Evolutionary conservation across 176 grass and related monocot species (phyloP).

Genomic region (Eleusine coracana): DNA sequence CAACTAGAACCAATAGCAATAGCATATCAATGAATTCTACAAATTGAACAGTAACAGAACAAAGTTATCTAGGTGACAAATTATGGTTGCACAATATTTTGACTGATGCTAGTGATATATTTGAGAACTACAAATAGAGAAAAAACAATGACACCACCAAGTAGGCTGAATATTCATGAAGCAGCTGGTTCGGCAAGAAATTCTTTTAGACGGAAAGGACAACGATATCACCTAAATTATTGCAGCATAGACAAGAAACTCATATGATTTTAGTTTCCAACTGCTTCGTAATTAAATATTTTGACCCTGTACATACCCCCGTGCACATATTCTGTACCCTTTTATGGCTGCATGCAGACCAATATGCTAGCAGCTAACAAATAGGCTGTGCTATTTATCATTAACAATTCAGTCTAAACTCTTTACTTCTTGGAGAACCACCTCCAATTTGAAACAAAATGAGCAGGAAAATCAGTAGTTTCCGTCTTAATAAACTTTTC

Average conservation of each 20-base stretch:
- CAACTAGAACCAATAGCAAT: background rate
- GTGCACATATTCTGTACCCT: background rate
- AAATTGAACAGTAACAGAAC: background rate
- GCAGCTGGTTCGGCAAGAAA: background rate
- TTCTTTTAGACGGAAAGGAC: background rate
- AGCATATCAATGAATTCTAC: background rate
- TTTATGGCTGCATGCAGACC: background rate
- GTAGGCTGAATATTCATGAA: background rate
- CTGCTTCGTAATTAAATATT: background rate
- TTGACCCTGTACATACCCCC: background rate
- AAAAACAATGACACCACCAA: background rate
- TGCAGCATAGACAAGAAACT: background rate
- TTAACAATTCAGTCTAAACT: background rate
- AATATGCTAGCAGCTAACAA: background rate
- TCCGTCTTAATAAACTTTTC: background rate
- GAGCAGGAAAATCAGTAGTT: background rate
- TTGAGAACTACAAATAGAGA: background rate
- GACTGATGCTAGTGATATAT: background rate
- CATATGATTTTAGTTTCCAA: background rate
- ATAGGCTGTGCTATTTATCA: background rate
- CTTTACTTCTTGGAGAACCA: background rate
- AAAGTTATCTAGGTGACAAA: background rate
- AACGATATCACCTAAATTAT: too few species aligned
- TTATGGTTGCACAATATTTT: background rate
- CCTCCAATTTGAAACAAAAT: too few species aligned